Evolutionary conservation across 805 yeast species (phyloP).

Genomic region (Pichia rugopelliculosa): DNA sequence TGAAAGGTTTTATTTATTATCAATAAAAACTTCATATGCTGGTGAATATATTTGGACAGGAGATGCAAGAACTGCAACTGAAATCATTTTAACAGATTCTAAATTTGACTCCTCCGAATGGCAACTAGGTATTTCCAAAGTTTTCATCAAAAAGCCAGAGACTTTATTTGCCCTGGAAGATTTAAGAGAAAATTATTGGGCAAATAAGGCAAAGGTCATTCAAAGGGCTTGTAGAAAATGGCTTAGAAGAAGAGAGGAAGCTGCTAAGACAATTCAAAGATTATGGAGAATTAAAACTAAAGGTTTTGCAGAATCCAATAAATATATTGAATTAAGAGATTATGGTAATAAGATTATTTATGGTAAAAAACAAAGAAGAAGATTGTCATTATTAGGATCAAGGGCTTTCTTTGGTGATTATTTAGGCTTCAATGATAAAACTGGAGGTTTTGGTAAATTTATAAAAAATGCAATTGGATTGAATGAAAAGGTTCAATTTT

Average conservation of each 20-base stretch:
- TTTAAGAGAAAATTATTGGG: constrained; percentile 96
- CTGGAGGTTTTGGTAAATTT: constrained; percentile 70
- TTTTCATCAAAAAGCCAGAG: constrained; percentile 94
- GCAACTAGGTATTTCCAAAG: constrained; percentile 87
- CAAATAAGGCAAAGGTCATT: constrained; percentile 93
- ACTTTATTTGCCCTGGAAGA: constrained; percentile 92
- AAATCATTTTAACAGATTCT: constrained; percentile 42
- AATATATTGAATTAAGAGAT: constrained; percentile 78
- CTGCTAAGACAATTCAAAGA: constrained; percentile 74
- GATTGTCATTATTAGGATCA: constrained; percentile 79
- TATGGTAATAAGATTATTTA: constrained; percentile 65
- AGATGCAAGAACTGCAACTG: constrained; percentile 45
- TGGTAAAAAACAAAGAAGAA: constrained; percentile 80
- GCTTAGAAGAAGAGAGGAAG: constrained; percentile 71
- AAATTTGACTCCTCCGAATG: constrained; percentile 74
- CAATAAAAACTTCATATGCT: constrained; percentile 89
- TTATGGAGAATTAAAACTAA: constrained; percentile 76
- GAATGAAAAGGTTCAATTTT: constrained; percentile 63
- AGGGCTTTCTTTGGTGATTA: constrained; percentile 95
- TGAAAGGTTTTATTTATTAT: constrained; percentile 82
- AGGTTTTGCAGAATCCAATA: constrained; percentile 43
- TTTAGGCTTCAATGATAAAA: constrained; percentile 66
- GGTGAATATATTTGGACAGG: constrained; percentile 58
- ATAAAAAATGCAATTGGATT: constrained; percentile 64
- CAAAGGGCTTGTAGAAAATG: constrained; percentile 95